Evolutionary conservation across 2,329 filamentous ascomycete species (phyloP).

Genomic region (Capronia epimyces): DNA sequence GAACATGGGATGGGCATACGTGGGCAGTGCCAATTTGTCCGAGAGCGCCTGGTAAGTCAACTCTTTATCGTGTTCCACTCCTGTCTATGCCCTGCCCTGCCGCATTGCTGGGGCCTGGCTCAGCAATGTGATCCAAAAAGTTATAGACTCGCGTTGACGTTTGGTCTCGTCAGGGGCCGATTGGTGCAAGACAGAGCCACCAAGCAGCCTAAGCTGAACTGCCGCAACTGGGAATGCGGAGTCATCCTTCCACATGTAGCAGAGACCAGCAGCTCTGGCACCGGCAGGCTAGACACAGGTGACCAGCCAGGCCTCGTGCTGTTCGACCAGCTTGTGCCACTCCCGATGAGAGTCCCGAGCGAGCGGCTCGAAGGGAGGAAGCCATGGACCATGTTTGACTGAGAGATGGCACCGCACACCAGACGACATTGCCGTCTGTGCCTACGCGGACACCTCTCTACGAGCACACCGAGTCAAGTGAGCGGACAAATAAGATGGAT

Average conservation of each 20-base stretch:
- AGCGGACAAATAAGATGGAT: background rate
- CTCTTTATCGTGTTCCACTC: too few species aligned
- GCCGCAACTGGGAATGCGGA: constrained; percentile 94
- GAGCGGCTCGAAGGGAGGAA: constrained; percentile 42
- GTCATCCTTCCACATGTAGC: constrained; percentile 62
- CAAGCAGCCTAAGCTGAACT: constrained; percentile 68
- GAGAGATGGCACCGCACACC: background rate
- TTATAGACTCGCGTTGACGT: constrained; percentile 4
- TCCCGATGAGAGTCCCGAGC: constrained; percentile 61
- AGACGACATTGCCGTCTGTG: background rate
- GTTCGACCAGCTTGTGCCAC: constrained; percentile 54
- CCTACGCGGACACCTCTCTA: background rate
- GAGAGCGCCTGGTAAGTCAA: constrained; percentile 78
- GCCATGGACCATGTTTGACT: constrained; percentile 42
- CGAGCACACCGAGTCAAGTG: background rate
- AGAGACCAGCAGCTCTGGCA: background rate
- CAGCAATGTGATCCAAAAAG: background rate
- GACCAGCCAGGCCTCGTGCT: constrained; percentile 38
- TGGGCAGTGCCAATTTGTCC: constrained; percentile 87
- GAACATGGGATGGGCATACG: constrained; percentile 65
- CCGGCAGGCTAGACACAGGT: background rate
- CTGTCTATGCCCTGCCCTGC: background rate
- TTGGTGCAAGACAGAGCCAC: constrained; percentile 64
- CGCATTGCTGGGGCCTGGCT: background rate
- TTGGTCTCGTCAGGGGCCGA: constrained; percentile 57